These are phyloP conservation scores for Zasmidium angulare DNA, from an alignment of 2,329 filamentous ascomycete genomes.

Conservation along the genomic window DNA sequence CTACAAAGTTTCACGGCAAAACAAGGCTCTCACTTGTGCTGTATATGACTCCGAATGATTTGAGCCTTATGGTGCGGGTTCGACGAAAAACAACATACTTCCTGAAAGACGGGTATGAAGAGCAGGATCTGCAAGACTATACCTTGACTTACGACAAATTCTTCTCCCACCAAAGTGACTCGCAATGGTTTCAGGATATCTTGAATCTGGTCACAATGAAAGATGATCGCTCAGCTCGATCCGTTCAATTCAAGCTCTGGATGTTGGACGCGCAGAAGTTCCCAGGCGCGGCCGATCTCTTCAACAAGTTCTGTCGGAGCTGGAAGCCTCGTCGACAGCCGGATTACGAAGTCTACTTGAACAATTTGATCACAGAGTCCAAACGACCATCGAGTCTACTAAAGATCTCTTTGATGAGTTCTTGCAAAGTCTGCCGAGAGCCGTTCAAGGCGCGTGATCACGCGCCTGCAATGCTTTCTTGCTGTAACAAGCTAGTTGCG, in stretches of 20 bases:
- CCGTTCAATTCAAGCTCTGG: constrained; percentile 8
- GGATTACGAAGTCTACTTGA: background rate
- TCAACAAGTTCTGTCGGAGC: background rate
- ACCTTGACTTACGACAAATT: constrained; percentile 8
- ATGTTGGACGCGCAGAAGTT: background rate
- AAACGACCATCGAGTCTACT: background rate
- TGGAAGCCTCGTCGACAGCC: background rate
- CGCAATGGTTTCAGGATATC: constrained; percentile 14
- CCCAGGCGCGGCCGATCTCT: background rate
- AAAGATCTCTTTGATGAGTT: too few relatives aligned
- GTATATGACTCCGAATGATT: constrained; percentile 1
- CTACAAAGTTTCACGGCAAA: constrained; percentile 6
- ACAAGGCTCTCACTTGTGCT: constrained; percentile 5
- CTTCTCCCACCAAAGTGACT: background rate
- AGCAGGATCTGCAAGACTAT: constrained; percentile 8
- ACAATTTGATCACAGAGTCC: background rate
- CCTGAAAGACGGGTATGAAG: background rate
- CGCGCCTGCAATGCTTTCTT: background rate
- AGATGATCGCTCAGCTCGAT: constrained; percentile 11
- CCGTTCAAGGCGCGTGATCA: background rate
- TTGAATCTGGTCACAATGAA: constrained; percentile 13
- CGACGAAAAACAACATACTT: constrained; percentile 5
- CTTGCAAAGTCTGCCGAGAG: constrained; percentile 1
- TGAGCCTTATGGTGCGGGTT: constrained; percentile 7
- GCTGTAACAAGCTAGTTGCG: background rate